A percentile compares a stretch with the other conserved stretches of the same genome.
Conservation (phyloP, 805 yeast genomes). For the Wickerhamomyces sydowiorum region DNA sequence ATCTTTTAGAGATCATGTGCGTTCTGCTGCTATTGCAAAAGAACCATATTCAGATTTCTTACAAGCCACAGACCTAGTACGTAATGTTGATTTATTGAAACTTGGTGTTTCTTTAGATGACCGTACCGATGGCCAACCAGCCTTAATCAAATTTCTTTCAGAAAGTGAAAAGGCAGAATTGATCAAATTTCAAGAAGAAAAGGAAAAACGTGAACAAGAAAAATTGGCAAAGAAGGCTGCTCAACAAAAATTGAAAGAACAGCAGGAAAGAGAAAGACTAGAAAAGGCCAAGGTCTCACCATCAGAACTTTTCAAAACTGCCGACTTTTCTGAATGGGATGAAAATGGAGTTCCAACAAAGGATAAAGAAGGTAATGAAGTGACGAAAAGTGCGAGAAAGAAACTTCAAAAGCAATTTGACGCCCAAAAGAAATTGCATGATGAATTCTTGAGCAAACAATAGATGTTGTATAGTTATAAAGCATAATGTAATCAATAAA, state of each 20-base stretch:
- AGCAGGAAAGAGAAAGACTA: slow-evolving; percentile 54
- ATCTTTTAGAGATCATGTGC: slow-evolving; percentile 74
- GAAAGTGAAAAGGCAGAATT: slow-evolving; percentile 64
- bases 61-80: slow-evolving; percentile 64
- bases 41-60: slow-evolving; percentile 49
- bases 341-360: slow-evolving; percentile 77
- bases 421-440: slow-evolving; percentile 76
- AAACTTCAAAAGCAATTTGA: slow-evolving; percentile 75
- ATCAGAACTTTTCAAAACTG: slow-evolving; percentile 61
- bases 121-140: slow-evolving; percentile 69
- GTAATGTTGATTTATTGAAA: slow-evolving; percentile 65
- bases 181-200: slow-evolving; percentile 48
- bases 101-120: slow-evolving; percentile 87
- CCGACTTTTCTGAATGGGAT: slow-evolving; percentile 73
- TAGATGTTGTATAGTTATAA: neutral
- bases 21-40: slow-evolving; percentile 63
- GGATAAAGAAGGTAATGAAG: slow-evolving; percentile 71
- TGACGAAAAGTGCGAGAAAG: slow-evolving; percentile 81
- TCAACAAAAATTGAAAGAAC: slow-evolving; percentile 48
- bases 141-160: slow-evolving; percentile 76
- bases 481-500: neutral
- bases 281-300: slow-evolving; percentile 71
- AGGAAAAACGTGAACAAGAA: slow-evolving; percentile 46
- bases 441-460: slow-evolving; percentile 40
- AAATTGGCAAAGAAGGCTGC: slow-evolving; percentile 55